Base-by-base conservation (phyloP, 2,329 filamentous ascomycete genomes). In the Grosmannia clavigera region DNA sequence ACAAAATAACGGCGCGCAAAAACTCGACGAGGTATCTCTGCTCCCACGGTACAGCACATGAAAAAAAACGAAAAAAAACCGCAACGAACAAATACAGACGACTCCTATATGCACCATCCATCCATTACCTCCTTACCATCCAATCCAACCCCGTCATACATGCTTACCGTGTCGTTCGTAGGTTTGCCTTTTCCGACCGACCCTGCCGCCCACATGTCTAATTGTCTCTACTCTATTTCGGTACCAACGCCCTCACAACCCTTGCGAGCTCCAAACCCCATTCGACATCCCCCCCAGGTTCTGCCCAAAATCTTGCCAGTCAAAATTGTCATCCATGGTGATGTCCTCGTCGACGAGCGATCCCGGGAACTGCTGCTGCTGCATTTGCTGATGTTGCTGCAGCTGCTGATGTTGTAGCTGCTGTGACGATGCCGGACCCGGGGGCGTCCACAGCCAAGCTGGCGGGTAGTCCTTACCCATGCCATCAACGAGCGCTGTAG, bases 371-470 rank as follows among this genome's bases (percentile, higher is more conserved):
- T 58, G 53, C 19, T 29, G 53, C 22, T 16, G 31, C 22, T 55
- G 53, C 27, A 16, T 19, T 7, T 55, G 56, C 43, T n/a, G n/a
- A 6, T 31, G 51, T 4, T 33, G 27, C 29, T 54, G 51, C 16
- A 19, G 31, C 51, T 54, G 51, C 31, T 59, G 51, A n/a, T 31
- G 51, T 5, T 35, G 27, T 10, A 19, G 51, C 16, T 53, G 27
- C 51, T 53, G 27, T 29, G 51, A 3, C 9, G 12, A 3, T 53
- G 48, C 6, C 10, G 16, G 19, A 14, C 19, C 31, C 25, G 73
- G 73, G 14, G 71, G 72, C 1, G 78, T 77, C 54, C 81, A 83
- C 64, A 81, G 73, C 64, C 81, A 83, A 55, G 81, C 79, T 6
- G 81, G 77, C 2, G 80, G 75, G 12, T 77, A 78, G 29, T 74